Conservation (phyloP, 495 filamentous ascomycete species). For the Tuber umbilicatum region DNA sequence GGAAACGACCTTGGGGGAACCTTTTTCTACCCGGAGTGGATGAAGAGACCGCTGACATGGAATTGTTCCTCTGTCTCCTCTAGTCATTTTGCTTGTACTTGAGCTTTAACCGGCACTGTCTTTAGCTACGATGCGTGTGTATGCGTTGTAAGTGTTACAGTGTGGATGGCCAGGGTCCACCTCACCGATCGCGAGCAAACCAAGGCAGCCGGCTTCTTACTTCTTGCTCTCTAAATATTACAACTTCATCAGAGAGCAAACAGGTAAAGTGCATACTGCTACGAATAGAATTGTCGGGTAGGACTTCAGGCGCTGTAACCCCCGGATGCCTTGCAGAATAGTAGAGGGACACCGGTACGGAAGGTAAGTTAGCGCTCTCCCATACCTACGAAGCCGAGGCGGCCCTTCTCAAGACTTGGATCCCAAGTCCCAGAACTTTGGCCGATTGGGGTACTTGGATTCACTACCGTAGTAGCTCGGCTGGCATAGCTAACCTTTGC, state of each 20-base stretch:
- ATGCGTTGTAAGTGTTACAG: not conserved
- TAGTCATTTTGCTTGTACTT: not conserved
- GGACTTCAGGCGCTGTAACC: not conserved
- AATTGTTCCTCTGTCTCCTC: not conserved
- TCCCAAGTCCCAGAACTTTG: not conserved
- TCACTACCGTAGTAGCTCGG: not conserved
- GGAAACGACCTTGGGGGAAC: not conserved
- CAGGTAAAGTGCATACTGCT: not conserved
- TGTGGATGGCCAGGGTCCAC: not conserved
- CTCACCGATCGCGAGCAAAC: not conserved
- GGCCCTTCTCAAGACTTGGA: not conserved
- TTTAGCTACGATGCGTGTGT: not conserved
- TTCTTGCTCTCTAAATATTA: not conserved
- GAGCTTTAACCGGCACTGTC: not conserved
- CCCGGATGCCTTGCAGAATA: not conserved
- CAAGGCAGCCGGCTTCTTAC: not conserved
- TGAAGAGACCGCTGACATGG: not conserved
- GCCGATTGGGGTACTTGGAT: not conserved
- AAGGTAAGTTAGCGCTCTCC: not conserved
- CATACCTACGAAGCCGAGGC: not conserved
- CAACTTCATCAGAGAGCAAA: not conserved
- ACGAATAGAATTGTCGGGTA: not conserved
- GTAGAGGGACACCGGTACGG: not conserved
- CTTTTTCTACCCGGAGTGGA: not conserved
- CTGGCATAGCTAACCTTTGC: not conserved